A percentile compares a stretch with the other conserved stretches of the same genome.
Evolutionary conservation across 108 stramenopile species (phyloP).

Genomic region (Nitzschia sp.): DNA sequence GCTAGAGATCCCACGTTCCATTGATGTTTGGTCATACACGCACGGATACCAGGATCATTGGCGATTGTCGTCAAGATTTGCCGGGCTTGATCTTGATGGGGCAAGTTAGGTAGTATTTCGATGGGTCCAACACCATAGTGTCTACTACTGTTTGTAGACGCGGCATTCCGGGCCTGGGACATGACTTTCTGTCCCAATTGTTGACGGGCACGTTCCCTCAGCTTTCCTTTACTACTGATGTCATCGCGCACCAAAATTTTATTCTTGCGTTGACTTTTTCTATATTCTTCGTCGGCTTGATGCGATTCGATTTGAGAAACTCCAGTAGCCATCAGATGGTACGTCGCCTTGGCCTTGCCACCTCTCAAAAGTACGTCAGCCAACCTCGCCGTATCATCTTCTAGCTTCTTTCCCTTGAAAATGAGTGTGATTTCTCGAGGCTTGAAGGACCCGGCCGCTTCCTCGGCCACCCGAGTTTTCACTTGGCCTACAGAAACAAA

Average conservation of each 20-base stretch:
- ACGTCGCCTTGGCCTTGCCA: neutral
- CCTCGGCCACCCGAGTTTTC: neutral
- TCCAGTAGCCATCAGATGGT: neutral
- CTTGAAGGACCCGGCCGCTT: neutral
- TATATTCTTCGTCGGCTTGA: neutral
- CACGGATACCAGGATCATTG: constrained; percentile 68
- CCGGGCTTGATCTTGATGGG: neutral
- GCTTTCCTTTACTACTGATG: neutral
- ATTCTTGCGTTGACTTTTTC: neutral
- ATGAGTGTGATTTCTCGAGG: neutral
- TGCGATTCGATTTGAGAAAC: neutral
- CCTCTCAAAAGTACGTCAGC: neutral
- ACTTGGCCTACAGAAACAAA: neutral
- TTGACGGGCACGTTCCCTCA: neutral
- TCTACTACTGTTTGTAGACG: neutral
- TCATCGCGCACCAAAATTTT: neutral
- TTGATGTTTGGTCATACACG: constrained; percentile 62
- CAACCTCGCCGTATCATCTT: neutral
- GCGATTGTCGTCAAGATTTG: neutral
- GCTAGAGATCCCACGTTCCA: constrained; percentile 76
- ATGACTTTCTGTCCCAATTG: neutral
- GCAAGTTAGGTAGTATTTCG: neutral
- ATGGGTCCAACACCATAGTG: neutral
- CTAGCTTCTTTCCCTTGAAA: neutral
- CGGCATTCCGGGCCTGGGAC: neutral